A percentile compares a stretch with the other conserved stretches of the same genome.
Evolutionary conservation across 371 early-diverging fungal genomes (phyloP).

Genomic region (Mucor mucedo): DNA sequence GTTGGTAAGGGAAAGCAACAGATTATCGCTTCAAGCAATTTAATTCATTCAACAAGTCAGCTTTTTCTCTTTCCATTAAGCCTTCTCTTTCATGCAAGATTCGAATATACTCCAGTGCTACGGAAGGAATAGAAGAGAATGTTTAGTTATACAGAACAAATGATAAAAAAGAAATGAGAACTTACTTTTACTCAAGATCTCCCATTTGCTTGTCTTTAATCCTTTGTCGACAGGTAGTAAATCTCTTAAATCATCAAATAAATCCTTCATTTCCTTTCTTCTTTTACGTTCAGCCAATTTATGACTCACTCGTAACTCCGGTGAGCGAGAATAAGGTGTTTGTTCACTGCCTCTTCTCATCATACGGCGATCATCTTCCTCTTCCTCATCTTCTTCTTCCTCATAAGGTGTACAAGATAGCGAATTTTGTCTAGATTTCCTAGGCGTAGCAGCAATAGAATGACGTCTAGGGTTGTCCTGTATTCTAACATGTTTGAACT

Average conservation of each 20-base stretch:
- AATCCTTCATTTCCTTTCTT: constrained; percentile 79
- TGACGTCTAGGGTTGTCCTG: constrained; percentile 17
- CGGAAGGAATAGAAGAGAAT: background rate
- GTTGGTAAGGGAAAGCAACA: no score
- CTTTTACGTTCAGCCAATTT: constrained; percentile 82
- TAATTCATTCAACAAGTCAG: constrained; percentile 26
- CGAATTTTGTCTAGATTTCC: constrained; percentile 10
- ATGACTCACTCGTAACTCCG: constrained; percentile 67
- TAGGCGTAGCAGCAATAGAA: constrained; percentile 15
- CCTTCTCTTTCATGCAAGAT: constrained; percentile 26
- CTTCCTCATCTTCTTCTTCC: constrained; percentile 7
- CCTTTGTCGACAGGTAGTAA: constrained; percentile 69
- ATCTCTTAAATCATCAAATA: constrained; percentile 77
- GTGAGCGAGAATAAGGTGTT: constrained; percentile 66
- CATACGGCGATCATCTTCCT: background rate
- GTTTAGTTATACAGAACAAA: no score
- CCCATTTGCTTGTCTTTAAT: constrained; percentile 80
- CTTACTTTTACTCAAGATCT: constrained; percentile 74
- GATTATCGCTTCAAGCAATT: constrained; percentile 16
- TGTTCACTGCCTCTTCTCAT: constrained; percentile 21
- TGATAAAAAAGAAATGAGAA: background rate
- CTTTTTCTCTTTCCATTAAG: constrained; percentile 26
- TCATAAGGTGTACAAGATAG: constrained; percentile 2
- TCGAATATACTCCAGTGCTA: constrained; percentile 32
- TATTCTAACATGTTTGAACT: constrained; percentile 14